Evolutionary conservation across 768 basidiomycete genomes (phyloP).

Genomic region (Amanita phalloides): DNA sequence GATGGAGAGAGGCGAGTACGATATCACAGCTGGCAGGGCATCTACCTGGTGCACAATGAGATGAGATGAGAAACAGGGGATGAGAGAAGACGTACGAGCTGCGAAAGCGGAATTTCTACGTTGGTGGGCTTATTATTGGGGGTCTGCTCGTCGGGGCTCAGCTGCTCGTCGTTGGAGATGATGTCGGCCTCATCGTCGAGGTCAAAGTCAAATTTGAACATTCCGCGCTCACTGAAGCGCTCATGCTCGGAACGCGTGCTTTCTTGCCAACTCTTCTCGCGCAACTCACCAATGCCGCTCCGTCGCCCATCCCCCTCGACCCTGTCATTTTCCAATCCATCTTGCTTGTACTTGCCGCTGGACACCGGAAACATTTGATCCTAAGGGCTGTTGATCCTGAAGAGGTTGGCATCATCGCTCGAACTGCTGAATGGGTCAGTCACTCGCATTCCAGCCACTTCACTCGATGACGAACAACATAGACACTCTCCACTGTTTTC

Average conservation of each 20-base stretch:
- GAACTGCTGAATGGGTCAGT: constrained; percentile 2
- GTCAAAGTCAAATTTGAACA: not conserved
- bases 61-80: constrained; percentile 2
- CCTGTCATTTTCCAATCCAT: constrained; percentile 4
- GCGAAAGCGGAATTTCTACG: constrained; percentile 10
- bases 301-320: not conserved
- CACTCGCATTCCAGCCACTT: not conserved
- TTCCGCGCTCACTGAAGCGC: not conserved
- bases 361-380: not conserved
- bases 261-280: not conserved
- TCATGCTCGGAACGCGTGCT: not conserved
- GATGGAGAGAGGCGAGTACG: constrained; percentile 64
- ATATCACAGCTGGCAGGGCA: constrained; percentile 60
- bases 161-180: not conserved
- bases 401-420: not conserved
- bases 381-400: not conserved
- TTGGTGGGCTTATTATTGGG: not conserved
- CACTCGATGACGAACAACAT: not conserved
- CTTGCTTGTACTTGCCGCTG: not conserved
- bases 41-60: constrained; percentile 39
- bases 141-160: not conserved
- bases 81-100: constrained; percentile 22
- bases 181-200: not conserved
- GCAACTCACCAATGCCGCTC: not conserved
- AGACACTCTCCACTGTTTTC: constrained; percentile 1